phyloP scores from a whole-genome alignment of 2,329 filamentous ascomycete genomes.

The Calonectria hongkongensis region DNA sequence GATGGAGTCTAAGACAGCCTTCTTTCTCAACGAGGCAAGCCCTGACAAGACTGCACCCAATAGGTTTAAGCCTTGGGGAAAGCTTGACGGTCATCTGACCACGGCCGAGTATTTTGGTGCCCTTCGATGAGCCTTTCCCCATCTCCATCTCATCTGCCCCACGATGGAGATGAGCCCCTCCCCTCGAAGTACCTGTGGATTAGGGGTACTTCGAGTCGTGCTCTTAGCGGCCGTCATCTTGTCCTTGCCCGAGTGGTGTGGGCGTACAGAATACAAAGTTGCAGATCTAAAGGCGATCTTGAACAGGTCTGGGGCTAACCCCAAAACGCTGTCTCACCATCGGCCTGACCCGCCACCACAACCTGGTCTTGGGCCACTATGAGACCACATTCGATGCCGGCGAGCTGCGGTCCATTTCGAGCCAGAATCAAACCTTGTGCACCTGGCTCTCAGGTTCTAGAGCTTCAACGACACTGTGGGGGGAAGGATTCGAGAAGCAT shows the following conservation, averaged over 20 bases:
- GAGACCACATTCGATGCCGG: conserved; percentile 19
- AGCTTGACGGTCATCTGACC: conserved; percentile 45
- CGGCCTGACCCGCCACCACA: conserved; percentile 44
- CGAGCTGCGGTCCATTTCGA: not conserved
- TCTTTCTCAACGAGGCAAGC: conserved; percentile 31
- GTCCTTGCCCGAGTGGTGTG: conserved; percentile 23
- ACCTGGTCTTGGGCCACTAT: conserved; percentile 27
- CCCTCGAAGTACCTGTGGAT: conserved; percentile 35
- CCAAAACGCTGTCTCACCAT: conserved; percentile 44
- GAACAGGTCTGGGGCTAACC: conserved; percentile 42
- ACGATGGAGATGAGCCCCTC: conserved; percentile 36
- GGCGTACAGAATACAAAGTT: conserved; percentile 30
- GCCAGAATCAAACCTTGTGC: conserved; percentile 6
- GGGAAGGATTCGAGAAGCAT: not conserved
- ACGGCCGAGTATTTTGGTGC: conserved; percentile 34
- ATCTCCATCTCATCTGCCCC: conserved; percentile 30
- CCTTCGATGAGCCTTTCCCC: conserved; percentile 31
- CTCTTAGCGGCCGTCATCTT: conserved; percentile 25
- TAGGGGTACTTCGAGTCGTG: conserved; percentile 38
- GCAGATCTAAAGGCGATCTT: conserved; percentile 47
- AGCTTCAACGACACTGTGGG: not conserved
- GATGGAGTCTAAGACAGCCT: conserved; percentile 37
- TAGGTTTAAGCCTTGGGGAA: conserved; percentile 34
- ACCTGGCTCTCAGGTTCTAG: not conserved
- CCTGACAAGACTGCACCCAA: conserved; percentile 34